phyloP scores from a whole-genome alignment of 306 rosid species.

The Trichosanthes cucumerina region DNA sequence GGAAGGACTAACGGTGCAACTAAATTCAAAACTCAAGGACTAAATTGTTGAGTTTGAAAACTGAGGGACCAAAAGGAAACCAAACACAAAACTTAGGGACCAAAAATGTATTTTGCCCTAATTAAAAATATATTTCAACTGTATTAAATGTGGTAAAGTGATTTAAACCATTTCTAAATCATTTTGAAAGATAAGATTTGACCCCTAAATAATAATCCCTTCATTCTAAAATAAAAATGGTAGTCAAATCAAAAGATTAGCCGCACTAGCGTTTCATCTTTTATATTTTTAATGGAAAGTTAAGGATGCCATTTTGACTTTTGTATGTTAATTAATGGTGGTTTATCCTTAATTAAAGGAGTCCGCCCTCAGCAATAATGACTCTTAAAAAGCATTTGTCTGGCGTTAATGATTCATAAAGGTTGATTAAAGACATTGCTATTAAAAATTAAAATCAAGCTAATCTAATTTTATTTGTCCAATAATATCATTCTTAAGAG shows the following conservation, averaged over 20 bases:
- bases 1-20: too few relatives aligned
- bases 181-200: too few relatives aligned
- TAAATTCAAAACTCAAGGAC: too few relatives aligned
- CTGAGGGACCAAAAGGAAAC: too few relatives aligned
- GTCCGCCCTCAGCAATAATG: neutral
- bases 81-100: too few relatives aligned
- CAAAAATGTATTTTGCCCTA: too few relatives aligned
- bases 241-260: neutral
- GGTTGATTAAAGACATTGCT: neutral
- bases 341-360: neutral
- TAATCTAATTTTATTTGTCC: neutral
- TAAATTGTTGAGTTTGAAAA: too few relatives aligned
- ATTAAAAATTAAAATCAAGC: neutral
- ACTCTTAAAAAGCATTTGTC: neutral
- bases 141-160: too few relatives aligned
- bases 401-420: neutral
- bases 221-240: neutral
- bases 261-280: neutral
- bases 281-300: neutral
- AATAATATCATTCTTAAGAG: too few relatives aligned
- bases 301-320: neutral
- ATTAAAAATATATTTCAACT: too few relatives aligned
- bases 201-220: neutral
- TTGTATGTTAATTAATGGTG: neutral
- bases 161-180: too few relatives aligned